phyloP scores from a whole-genome alignment of 1,139 yeast genomes.

The Hansenula anomala region DNA sequence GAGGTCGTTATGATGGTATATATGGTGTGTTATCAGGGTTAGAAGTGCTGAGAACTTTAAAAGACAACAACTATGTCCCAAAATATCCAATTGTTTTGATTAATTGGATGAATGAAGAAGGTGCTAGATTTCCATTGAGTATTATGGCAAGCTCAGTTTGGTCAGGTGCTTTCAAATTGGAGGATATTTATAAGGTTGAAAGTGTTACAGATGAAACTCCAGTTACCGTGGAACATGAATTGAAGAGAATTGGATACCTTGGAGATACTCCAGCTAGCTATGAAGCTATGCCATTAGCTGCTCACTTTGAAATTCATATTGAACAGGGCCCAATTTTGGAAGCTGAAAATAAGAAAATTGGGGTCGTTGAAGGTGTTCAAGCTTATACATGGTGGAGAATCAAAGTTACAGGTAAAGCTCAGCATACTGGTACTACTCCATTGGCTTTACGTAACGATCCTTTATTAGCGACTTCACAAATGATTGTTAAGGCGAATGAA shows the following conservation, averaged over 20 bases:
- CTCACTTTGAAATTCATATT: slow-evolving; percentile 71
- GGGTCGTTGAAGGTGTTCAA: slow-evolving; percentile 64
- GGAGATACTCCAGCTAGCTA: slow-evolving; percentile 47
- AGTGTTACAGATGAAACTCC: slow-evolving; percentile 50
- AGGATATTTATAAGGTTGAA: slow-evolving; percentile 44
- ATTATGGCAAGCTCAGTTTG: slow-evolving; percentile 65
- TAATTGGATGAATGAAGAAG: slow-evolving; percentile 77
- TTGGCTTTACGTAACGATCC: slow-evolving; percentile 59
- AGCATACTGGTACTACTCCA: slow-evolving; percentile 78
- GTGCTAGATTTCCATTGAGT: slow-evolving; percentile 67
- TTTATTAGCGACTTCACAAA: slow-evolving; percentile 48
- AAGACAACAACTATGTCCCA: slow-evolving; percentile 53
- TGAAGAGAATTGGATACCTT: slow-evolving; percentile 56
- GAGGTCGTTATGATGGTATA: slow-evolving; percentile 72
- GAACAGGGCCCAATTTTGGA: slow-evolving; percentile 76
- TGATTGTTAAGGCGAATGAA: slow-evolving; percentile 52
- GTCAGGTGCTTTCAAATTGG: slow-evolving; percentile 46
- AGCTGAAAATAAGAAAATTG: slow-evolving; percentile 48
- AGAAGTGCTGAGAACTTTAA: slow-evolving; percentile 60
- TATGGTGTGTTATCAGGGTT: slow-evolving; percentile 65
- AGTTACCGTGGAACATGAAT: slow-evolving; percentile 49
- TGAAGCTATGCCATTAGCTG: slow-evolving; percentile 50
- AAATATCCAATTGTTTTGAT: slow-evolving; percentile 61
- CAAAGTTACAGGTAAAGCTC: slow-evolving; percentile 53
- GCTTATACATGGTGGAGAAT: slow-evolving; percentile 61